Evolutionary conservation across 2,329 filamentous ascomycete species (phyloP), one percentile per base, ranked within the genome.

Genomic region (Hymenoscyphus repandus): DNA sequence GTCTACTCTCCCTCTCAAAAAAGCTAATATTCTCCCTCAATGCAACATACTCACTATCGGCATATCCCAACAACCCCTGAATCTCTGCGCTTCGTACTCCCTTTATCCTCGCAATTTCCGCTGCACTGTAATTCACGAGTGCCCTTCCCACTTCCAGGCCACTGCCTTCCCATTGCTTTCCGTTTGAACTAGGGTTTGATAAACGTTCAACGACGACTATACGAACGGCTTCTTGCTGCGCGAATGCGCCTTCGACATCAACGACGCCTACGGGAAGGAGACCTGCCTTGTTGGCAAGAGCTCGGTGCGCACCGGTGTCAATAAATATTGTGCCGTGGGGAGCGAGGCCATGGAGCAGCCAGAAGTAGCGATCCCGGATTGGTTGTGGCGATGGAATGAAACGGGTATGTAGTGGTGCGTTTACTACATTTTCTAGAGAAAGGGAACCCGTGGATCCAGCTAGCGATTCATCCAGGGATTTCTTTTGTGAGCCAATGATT

Each of bases 341-440:
- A 20, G 85, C 84, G 10, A 96, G 82, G 9, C 92, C 93, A 69
- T 99, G 90, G 0, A 97, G 78, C 44, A 99, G 84, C 93, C 93
- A 99, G 76, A 99, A 97, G 66, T 93, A 90, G 55, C 92, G 86
- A 67, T 96, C 93, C 50, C 90, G 84, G 53, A 97, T 93, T 1
- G 92, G 91, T 22, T 88, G 83, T 0, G 79, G 74, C 9, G 90
- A 90, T 0, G 91, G 90, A 11, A 96, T 76, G 75, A 99, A 99
- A 51, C 93, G 85, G 2, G 93, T 99, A 70, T 99, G 93, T 4
- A 96, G 74, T 1, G 91, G 86, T 1, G 80, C 77, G n/a, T 40
- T 40, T 46, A 71, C 33, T 7, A 51, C 12, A 22, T 27, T 61
- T 32, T 46, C 31, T 11, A 74, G 59, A 47, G 69, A 64, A 48